phyloP scores from a whole-genome alignment of 495 filamentous ascomycete species.

The Daldinia loculata region DNA sequence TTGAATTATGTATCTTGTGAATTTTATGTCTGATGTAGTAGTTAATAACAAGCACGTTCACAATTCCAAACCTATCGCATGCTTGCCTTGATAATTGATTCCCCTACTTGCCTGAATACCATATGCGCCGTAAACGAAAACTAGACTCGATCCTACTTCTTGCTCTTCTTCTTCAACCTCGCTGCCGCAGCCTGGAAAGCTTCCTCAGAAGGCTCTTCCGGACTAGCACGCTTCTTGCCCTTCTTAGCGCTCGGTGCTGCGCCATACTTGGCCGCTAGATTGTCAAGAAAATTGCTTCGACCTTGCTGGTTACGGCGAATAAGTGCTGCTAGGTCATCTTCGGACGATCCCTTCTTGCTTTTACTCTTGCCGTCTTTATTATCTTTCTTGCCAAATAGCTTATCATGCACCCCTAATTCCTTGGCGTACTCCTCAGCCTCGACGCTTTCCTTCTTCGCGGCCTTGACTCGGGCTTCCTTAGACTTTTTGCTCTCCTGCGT shows the following conservation, averaged over 20 bases:
- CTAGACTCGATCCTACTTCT: constrained; percentile 15
- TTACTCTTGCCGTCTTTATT: constrained; percentile 50
- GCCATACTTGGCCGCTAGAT: constrained; percentile 78
- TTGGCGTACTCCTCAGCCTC: constrained; percentile 78
- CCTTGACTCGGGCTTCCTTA: constrained; percentile 68
- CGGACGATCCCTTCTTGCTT: constrained; percentile 53
- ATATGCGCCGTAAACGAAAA: constrained; percentile 21
- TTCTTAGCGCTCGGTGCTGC: constrained; percentile 52
- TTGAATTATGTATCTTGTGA: background rate
- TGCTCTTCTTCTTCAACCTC: constrained; percentile 56
- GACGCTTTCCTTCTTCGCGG: constrained; percentile 69
- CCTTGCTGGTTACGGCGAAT: constrained; percentile 53
- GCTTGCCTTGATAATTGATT: constrained; percentile 7
- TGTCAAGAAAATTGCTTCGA: constrained; percentile 66
- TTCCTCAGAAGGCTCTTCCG: constrained; percentile 72
- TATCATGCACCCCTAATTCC: constrained; percentile 72
- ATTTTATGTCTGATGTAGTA: background rate
- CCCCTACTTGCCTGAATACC: constrained; percentile 35
- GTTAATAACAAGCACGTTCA: background rate
- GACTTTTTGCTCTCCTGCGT: constrained; percentile 73
- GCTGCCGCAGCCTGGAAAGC: constrained; percentile 65
- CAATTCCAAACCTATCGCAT: constrained; percentile 6
- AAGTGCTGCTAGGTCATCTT: constrained; percentile 53
- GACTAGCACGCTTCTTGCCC: constrained; percentile 58
- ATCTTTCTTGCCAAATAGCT: constrained; percentile 55